Evolutionary conservation across 2,329 filamentous ascomycete species (phyloP).

Genomic region (Fusarium hainanense): DNA sequence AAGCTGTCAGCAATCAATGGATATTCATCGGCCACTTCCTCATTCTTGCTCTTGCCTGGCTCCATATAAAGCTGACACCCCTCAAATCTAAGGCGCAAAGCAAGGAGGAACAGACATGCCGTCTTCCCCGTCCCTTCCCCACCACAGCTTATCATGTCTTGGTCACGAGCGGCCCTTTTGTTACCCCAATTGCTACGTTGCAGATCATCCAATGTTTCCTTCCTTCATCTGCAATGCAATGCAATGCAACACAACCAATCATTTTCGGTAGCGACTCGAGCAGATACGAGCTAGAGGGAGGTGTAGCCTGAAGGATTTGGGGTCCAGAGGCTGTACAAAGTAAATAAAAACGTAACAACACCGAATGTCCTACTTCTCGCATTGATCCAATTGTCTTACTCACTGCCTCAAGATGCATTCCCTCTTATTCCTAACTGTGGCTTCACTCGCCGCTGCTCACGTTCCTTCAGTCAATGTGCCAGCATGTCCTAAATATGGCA

Average conservation of each 20-base stretch:
- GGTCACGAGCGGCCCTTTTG: constrained; percentile 4
- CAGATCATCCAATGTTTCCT: constrained; percentile 20
- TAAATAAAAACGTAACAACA: not conserved
- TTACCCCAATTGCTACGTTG: constrained; percentile 31
- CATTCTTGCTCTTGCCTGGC: not conserved
- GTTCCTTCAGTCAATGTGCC: constrained; percentile 53
- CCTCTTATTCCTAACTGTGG: not conserved
- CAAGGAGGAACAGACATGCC: constrained; percentile 4
- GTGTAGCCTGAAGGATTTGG: constrained; percentile 9
- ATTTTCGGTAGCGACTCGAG: not conserved
- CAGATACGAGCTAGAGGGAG: not conserved
- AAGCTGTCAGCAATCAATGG: not conserved
- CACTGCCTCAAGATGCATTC: constrained; percentile 25
- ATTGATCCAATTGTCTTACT: not conserved
- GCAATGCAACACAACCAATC: constrained; percentile 30
- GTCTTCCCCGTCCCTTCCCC: constrained; percentile 6
- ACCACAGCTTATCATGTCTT: not conserved
- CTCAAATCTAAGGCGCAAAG: not conserved
- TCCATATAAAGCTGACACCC: not conserved
- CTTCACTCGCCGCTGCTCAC: constrained; percentile 12
- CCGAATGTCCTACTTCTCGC: not conserved
- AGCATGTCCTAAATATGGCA: constrained; percentile 52
- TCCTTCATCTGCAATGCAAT: constrained; percentile 10
- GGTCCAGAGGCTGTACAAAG: not conserved
- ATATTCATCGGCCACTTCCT: not conserved